These are phyloP conservation scores for Microdochium paspali DNA, from an alignment of 2,329 filamentous ascomycete species.

Conservation along the genomic window DNA sequence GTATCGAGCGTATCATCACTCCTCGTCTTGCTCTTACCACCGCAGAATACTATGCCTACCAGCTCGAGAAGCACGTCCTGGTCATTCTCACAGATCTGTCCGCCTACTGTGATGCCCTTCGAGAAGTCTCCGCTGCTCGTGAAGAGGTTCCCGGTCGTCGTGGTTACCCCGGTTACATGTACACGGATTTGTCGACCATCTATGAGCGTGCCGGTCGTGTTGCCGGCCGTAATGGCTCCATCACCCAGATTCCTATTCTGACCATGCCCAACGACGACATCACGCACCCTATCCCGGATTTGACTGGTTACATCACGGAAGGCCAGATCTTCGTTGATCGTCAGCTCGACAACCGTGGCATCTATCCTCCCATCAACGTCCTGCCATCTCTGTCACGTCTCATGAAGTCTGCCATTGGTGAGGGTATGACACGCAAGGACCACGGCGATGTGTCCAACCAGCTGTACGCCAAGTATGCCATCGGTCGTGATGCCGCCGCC, in stretches of 20 bases:
- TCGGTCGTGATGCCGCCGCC: conserved; percentile 92
- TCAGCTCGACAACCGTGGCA: conserved; percentile 87
- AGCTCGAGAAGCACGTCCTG: conserved; percentile 98
- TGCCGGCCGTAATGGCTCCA: conserved; percentile 91
- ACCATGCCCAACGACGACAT: conserved; percentile 99
- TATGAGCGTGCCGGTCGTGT: conserved; percentile 99
- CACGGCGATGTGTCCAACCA: conserved; percentile 99
- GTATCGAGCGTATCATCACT: conserved; percentile 99
- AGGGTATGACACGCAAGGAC: conserved; percentile 92
- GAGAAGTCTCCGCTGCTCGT: conserved; percentile 94
- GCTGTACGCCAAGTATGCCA: conserved; percentile 98
- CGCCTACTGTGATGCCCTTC: conserved; percentile 96
- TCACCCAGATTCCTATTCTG: conserved; percentile 97
- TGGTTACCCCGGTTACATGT: conserved; percentile 99
- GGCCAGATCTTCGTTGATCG: conserved; percentile 98
- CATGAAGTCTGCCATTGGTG: conserved; percentile 99
- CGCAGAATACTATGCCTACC: conserved; percentile 99
- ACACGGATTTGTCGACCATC: conserved; percentile 99
- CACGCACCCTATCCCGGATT: conserved; percentile 95
- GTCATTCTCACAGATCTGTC: conserved; percentile 98
- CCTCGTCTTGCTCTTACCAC: conserved; percentile 96
- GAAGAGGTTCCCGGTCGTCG: conserved; percentile 98
- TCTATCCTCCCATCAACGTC: conserved; percentile 98
- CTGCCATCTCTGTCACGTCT: conserved; percentile 95
- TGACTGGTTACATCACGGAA: conserved; percentile 98